These are phyloP conservation scores for Lachnellula willkommii DNA, from an alignment of 2,329 filamentous ascomycete genomes.

Conservation along the genomic window DNA sequence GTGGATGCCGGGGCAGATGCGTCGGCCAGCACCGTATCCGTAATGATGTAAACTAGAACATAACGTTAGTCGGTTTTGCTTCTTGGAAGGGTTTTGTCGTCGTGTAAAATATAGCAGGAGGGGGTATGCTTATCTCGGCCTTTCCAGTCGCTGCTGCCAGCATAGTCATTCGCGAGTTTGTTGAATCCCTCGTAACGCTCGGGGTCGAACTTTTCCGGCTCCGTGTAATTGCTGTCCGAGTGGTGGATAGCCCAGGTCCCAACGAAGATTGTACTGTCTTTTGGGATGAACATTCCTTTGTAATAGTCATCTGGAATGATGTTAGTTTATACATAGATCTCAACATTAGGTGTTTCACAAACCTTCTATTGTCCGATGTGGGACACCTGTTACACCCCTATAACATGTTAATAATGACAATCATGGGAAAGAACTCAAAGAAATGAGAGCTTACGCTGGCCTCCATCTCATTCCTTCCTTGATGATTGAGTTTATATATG, in stretches of 20 bases:
- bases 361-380: constrained; percentile 35
- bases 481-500: no score
- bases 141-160: not conserved
- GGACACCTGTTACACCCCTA: constrained; percentile 25
- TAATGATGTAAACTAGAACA: constrained; percentile 22
- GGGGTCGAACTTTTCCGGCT: constrained; percentile 44
- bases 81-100: no score
- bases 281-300: no score
- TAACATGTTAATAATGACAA: constrained; percentile 28
- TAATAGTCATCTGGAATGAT: no score
- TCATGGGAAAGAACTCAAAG: constrained; percentile 23
- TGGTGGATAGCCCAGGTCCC: no score
- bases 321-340: no score
- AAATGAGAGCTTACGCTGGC: constrained; percentile 8
- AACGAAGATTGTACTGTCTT: no score
- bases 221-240: no score
- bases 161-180: not conserved
- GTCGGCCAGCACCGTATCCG: constrained; percentile 33
- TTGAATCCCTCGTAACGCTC: constrained; percentile 40
- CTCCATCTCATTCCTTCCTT: no score
- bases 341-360: constrained; percentile 30
- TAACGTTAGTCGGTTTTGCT: no score
- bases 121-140: constrained; percentile 5
- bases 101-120: no score
- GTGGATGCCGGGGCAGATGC: constrained; percentile 53